Conservation (phyloP, 352 stramenopile genomes). For the Pythium pyrilobum region DNA sequence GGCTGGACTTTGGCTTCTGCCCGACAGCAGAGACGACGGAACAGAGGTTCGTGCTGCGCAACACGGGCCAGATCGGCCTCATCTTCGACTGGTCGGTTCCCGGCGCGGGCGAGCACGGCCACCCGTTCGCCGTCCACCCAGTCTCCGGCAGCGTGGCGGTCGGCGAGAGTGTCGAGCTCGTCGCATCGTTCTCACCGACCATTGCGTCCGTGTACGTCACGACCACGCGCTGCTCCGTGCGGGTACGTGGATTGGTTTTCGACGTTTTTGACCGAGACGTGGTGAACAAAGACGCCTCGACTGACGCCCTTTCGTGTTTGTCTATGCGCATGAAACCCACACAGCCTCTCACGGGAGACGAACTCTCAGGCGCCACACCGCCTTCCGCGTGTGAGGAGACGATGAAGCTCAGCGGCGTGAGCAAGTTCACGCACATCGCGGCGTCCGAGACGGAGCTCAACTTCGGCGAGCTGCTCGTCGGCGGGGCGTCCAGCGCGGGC, state of each 20-base stretch:
- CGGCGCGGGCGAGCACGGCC: constrained; percentile 50
- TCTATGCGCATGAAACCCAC: not conserved
- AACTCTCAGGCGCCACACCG: constrained; percentile 14
- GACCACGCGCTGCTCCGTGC: constrained; percentile 56
- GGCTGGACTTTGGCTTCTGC: constrained; percentile 87
- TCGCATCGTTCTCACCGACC: constrained; percentile 59
- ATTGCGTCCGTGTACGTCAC: constrained; percentile 84
- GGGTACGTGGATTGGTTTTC: constrained; percentile 27
- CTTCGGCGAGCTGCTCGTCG: constrained; percentile 83
- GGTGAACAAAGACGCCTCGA: too few species aligned
- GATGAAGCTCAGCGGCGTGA: constrained; percentile 87
- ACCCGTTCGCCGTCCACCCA: constrained; percentile 81
- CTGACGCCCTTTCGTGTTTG: not conserved
- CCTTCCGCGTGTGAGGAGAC: not conserved
- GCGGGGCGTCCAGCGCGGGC: constrained; percentile 30
- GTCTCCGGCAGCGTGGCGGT: constrained; percentile 54
- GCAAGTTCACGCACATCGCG: constrained; percentile 88
- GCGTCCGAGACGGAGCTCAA: constrained; percentile 74
- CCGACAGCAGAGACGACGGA: constrained; percentile 82
- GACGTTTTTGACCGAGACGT: too few species aligned
- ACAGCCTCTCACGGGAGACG: constrained; percentile 25
- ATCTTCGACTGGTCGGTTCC: constrained; percentile 84
- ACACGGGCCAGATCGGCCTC: constrained; percentile 84
- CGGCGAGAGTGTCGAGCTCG: constrained; percentile 60
- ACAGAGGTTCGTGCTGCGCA: constrained; percentile 69